Percentiles rank a stretch among this genome's conserved stretches.
These are phyloP conservation scores for Jacaranda copaia DNA, from an alignment of 257 asterid species.

Conservation along the genomic window DNA sequence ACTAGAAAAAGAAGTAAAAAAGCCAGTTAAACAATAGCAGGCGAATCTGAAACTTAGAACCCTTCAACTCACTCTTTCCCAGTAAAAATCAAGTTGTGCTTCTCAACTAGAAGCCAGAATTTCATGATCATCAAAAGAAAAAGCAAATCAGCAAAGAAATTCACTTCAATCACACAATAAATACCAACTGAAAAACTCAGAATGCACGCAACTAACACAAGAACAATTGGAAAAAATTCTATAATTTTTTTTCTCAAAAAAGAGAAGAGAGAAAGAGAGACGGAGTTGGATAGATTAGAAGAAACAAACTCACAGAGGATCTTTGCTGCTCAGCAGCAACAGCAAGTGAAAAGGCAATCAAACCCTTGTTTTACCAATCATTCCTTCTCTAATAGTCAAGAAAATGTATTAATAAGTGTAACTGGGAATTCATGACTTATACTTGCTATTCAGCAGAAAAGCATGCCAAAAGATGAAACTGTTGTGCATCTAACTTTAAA, in stretches of 20 bases:
- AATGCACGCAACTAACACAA: no score
- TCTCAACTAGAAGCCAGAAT: neutral
- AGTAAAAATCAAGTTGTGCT: neutral
- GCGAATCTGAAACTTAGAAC: neutral
- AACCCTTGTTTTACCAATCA: constrained; percentile 37
- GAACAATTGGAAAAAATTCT: no score
- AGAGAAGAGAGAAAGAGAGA: neutral
- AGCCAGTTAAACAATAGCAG: neutral
- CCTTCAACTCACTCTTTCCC: neutral
- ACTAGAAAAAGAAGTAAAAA: no score
- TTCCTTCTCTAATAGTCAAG: no score
- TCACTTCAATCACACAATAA: neutral
- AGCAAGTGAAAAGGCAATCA: constrained; percentile 84
- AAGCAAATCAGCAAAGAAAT: neutral
- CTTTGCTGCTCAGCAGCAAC: constrained; percentile 80
- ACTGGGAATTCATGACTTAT: no score
- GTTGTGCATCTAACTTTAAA: no score
- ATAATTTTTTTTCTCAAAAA: neutral
- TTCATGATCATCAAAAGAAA: neutral
- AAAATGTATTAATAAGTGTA: no score
- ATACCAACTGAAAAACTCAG: neutral
- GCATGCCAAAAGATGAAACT: no score
- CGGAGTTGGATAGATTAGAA: neutral
- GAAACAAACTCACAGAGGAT: constrained; percentile 58
- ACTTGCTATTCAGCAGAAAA: no score